A percentile compares a stretch with the other conserved stretches of the same genome.
phyloP scores from a whole-genome alignment of 163 green algal species.

The Scenedesmus sp. region DNA sequence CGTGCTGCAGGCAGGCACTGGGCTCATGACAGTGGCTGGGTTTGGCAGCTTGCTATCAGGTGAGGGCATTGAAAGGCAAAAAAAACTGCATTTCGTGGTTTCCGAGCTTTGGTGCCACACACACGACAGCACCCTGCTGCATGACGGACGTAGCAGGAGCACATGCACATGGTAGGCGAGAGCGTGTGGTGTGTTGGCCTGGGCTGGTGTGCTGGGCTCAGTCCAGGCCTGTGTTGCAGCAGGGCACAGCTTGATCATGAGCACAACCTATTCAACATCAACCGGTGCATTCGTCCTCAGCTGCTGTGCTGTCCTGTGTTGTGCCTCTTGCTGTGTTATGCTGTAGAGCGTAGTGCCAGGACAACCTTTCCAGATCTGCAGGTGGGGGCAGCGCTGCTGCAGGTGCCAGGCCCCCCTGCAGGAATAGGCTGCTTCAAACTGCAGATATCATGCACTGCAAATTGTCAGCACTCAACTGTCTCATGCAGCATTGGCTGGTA shows the following conservation, averaged over 20 bases:
- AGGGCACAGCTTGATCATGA: background rate
- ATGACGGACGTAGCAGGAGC: background rate
- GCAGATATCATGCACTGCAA: too few relatives aligned
- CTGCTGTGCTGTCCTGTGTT: background rate
- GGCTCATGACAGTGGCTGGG: constrained; percentile 81
- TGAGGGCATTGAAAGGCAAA: constrained; percentile 12
- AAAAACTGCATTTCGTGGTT: background rate
- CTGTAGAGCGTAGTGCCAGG: constrained; percentile 73
- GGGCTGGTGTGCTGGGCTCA: background rate
- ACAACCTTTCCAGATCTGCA: constrained; percentile 88
- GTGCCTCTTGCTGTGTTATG: background rate
- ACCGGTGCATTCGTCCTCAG: background rate
- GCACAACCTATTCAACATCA: background rate
- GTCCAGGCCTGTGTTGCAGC: background rate
- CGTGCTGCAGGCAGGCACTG: constrained; percentile 45
- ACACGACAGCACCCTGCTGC: background rate
- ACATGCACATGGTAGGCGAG: background rate
- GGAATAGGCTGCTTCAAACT: too few relatives aligned
- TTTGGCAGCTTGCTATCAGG: constrained; percentile 89
- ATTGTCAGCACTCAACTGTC: too few relatives aligned
- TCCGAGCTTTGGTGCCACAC: background rate
- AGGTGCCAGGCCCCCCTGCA: too few relatives aligned
- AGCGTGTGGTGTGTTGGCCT: background rate
- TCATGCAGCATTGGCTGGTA: too few relatives aligned
- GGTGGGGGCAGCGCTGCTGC: background rate